Conservation (phyloP, 371 early-diverging fungal genomes). For the Conidiobolus incongruus region DNA sequence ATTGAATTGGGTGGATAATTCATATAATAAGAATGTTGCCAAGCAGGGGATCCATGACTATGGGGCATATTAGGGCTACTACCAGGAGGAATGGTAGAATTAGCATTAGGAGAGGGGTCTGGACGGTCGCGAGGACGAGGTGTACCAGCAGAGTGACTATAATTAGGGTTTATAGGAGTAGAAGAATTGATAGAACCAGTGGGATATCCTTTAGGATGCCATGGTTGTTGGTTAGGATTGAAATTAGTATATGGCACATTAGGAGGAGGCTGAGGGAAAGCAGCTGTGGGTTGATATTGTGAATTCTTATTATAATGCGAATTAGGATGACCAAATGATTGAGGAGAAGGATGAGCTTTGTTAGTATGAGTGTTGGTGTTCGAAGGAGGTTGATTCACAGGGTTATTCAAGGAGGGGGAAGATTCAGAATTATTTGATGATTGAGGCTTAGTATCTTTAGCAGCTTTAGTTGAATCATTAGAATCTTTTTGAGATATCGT, state of each 20-base stretch:
- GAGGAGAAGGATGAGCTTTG: neutral
- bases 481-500: neutral
- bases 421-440: neutral
- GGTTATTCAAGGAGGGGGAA: neutral
- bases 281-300: constrained; percentile 1
- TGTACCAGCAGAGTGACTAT: neutral
- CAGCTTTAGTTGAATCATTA: neutral
- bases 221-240: neutral
- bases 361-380: neutral
- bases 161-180: neutral
- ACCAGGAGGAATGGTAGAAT: neutral
- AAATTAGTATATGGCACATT: neutral
- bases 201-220: neutral
- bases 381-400: neutral
- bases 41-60: neutral
- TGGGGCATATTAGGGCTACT: neutral
- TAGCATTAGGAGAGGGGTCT: neutral
- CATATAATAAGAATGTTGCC: neutral
- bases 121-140: neutral
- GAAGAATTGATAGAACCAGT: neutral
- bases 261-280: neutral
- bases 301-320: neutral
- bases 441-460: neutral
- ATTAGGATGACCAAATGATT: neutral
- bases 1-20: neutral